A percentile compares a stretch with the other conserved stretches of the same genome.
phyloP scores from a whole-genome alignment of 1,284 basidiomycete species.

The Thecaphora thlaspeos region DNA sequence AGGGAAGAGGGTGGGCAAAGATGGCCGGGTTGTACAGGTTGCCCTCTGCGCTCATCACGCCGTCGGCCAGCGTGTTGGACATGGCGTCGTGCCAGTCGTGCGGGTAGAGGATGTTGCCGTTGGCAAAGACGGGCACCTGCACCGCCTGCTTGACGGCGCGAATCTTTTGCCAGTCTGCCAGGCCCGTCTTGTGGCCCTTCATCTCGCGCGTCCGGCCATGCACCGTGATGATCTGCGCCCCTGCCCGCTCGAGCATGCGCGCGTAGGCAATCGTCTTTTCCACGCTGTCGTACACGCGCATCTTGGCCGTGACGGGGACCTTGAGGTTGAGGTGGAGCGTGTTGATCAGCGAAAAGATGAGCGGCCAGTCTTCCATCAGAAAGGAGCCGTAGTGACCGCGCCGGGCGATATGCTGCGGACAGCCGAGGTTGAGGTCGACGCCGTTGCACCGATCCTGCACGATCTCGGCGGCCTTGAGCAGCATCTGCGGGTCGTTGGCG shows the following conservation, averaged over 20 bases:
- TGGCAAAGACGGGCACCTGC: constrained; percentile 89
- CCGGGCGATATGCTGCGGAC: constrained; percentile 91
- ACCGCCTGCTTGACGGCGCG: constrained; percentile 81
- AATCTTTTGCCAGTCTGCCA: constrained; percentile 82
- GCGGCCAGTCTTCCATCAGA: constrained; percentile 89
- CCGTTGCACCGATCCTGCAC: constrained; percentile 66
- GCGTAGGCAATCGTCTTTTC: constrained; percentile 91
- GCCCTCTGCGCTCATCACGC: constrained; percentile 92
- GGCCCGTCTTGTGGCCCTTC: constrained; percentile 73
- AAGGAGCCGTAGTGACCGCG: constrained; percentile 85
- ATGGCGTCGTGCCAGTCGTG: constrained; percentile 78
- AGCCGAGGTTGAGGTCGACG: constrained; percentile 85
- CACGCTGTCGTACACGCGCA: constrained; percentile 81
- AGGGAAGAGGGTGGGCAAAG: constrained; percentile 61
- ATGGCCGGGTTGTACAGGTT: constrained; percentile 90
- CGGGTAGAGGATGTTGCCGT: constrained; percentile 89
- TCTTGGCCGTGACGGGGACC: constrained; percentile 92
- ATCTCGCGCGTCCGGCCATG: constrained; percentile 89
- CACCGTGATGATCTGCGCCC: constrained; percentile 90
- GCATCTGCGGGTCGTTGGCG: constrained; percentile 77
- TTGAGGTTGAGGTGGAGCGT: constrained; percentile 71
- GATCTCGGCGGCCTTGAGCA: constrained; percentile 59
- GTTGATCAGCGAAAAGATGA: constrained; percentile 60
- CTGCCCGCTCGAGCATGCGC: constrained; percentile 87
- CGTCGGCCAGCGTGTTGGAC: constrained; percentile 78